These are phyloP conservation scores for Delonix regia DNA, from an alignment of 306 rosid species.

Conservation along the genomic window DNA sequence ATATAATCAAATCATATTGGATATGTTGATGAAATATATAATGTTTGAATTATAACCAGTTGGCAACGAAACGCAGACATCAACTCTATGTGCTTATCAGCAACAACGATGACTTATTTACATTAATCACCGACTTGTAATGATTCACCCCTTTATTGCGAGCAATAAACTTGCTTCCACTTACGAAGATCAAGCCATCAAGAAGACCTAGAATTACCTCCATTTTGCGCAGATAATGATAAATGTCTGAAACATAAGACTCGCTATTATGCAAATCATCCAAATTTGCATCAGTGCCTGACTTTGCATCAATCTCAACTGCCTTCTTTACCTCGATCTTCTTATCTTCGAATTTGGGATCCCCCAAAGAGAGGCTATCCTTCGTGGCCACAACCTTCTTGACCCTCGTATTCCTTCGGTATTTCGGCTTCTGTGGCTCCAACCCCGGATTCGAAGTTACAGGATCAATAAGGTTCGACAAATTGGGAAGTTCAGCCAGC, in stretches of 20 bases:
- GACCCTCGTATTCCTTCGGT: conserved; percentile 12
- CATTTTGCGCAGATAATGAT: conserved; percentile 50
- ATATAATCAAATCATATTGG: background rate
- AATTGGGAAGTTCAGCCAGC: conserved; percentile 56
- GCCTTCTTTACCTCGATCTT: background rate
- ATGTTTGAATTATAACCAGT: background rate
- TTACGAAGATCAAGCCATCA: background rate
- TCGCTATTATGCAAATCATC: conserved; percentile 48
- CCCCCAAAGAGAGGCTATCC: background rate
- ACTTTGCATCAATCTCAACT: background rate
- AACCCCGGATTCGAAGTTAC: background rate
- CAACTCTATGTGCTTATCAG: background rate
- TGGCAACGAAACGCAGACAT: background rate
- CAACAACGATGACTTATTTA: background rate
- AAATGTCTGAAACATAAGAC: conserved; percentile 54
- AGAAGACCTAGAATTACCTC: conserved; percentile 54
- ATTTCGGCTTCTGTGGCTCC: conserved; percentile 29
- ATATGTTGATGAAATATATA: background rate
- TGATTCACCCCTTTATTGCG: background rate
- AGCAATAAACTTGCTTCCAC: background rate
- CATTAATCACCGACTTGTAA: background rate
- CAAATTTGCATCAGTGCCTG: background rate
- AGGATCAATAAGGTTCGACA: conserved; percentile 30
- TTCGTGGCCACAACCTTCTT: conserved; percentile 19
- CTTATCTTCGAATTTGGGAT: background rate